Evolutionary conservation across 106 monocot genomes (phyloP).

Genomic region (Posidonia australis): DNA sequence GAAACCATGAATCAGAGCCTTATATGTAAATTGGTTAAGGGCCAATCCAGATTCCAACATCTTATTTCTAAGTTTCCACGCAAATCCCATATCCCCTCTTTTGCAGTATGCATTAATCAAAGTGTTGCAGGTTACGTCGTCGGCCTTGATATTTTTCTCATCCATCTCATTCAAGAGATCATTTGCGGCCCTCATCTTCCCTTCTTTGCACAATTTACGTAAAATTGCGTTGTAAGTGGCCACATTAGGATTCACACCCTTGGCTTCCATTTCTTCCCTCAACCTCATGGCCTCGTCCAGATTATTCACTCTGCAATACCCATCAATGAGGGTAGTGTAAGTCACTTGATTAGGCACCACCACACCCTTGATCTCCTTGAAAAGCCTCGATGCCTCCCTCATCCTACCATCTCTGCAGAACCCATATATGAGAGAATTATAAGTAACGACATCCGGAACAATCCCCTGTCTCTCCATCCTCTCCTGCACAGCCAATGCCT

Average conservation of each 20-base stretch:
- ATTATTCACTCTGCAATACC: conserved; percentile 69
- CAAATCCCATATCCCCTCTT: conserved; percentile 71
- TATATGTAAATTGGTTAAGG: conserved; percentile 73
- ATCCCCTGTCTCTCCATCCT: conserved; percentile 64
- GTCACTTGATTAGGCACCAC: conserved; percentile 54
- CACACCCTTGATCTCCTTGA: conserved; percentile 57
- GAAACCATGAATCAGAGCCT: conserved; percentile 87
- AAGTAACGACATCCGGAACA: conserved; percentile 58
- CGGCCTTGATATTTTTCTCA: conserved; percentile 67
- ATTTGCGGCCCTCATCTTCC: conserved; percentile 83
- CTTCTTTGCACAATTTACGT: conserved; percentile 64
- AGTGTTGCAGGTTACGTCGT: conserved; percentile 88
- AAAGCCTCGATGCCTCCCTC: conserved; percentile 59
- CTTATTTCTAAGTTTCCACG: conserved; percentile 65
- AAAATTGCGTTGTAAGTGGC: conserved; percentile 72
- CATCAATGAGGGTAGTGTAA: conserved; percentile 89
- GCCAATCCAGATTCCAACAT: conserved; percentile 77
- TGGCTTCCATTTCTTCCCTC: conserved; percentile 66
- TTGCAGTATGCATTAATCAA: conserved; percentile 95
- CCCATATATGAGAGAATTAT: conserved; percentile 72
- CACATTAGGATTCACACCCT: conserved; percentile 50
- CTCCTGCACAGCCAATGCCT: conserved; percentile 55
- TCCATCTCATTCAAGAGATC: conserved; percentile 91
- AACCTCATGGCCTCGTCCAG: conserved; percentile 51
- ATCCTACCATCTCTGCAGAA: conserved; percentile 79